Evolutionary conservation across 2,329 filamentous ascomycete species (phyloP), one percentile per base, ranked within the genome.

Genomic region (Apiospora marii): DNA sequence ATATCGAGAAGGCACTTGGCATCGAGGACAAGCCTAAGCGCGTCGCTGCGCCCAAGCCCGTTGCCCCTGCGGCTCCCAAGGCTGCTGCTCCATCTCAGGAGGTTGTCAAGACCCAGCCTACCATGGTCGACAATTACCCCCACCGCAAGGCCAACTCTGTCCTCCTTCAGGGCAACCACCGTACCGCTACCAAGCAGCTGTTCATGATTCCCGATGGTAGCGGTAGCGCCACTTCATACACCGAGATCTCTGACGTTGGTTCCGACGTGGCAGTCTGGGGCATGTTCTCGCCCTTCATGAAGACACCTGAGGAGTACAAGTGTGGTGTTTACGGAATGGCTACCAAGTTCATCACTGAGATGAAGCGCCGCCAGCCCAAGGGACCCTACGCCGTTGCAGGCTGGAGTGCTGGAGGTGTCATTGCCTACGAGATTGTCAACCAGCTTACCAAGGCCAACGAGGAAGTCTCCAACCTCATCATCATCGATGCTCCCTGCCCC

Each of bases 381-480:
- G 93, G 93, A 0, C 91, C 92, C 0, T 94, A 93, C 81, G 87
- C 87, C 69, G 82, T 94, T 0, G 88, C 90, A 22, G 93, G 93
- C 34, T 95, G 92, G 93, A 93, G 90, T n/a, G 92, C 92, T 1
- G 93, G 93, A 37, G 92, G 93, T 48, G 91, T 94, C 68, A 91
- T 92, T 73, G 92, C 92, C 58, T 94, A 89, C 77, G 90, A 93
- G 76, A 90, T 91, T 13, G 87, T 90, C 22, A 87, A 87, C 71
- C 88, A 92, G 74, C 85, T 93, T 22, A 86, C 86, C 72, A 85
- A 87, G 74, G 85, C 85, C 3, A 88, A 88, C 22, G 88, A 92
- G 64, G 79, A 79, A 24, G 90, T 93, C 4, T 87, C 89, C 6
- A 84, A 88, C 70, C 84, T 93, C 14, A 85, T 93, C 70, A 84